These are phyloP conservation scores for Eimeria zaria DNA, from an alignment of 169 alveolate species.

Conservation along the genomic window DNA sequence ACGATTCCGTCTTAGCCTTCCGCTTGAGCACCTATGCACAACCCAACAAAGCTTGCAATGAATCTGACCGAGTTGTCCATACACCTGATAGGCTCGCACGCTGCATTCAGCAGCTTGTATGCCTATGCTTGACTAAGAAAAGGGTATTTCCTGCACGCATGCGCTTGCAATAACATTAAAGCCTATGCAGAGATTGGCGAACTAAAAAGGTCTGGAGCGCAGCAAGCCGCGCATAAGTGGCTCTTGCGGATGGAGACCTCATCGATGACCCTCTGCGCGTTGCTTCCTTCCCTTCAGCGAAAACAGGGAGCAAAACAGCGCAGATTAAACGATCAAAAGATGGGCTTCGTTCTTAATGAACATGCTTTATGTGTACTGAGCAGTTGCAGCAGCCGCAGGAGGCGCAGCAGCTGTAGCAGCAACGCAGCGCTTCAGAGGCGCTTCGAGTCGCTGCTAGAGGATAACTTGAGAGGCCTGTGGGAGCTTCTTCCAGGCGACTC, in stretches of 20 bases:
- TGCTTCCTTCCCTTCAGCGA: conserved; percentile 33
- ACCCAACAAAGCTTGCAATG: background rate
- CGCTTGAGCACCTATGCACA: background rate
- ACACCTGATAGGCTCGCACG: background rate
- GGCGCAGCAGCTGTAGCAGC: conserved; percentile 33
- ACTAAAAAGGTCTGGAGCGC: conserved; percentile 17
- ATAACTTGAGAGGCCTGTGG: conserved; percentile 32
- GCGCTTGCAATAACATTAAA: background rate
- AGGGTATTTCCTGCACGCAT: conserved; percentile 1
- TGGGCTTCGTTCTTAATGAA: background rate
- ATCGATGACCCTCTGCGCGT: background rate
- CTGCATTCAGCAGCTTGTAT: background rate
- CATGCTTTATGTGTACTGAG: background rate
- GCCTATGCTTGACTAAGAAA: background rate
- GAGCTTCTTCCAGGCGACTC: conserved; percentile 39
- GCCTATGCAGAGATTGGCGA: background rate
- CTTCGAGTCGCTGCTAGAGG: conserved; percentile 17
- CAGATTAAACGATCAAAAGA: background rate
- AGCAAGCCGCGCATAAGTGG: conserved; percentile 8
- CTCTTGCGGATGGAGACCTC: background rate
- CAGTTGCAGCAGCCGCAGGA: conserved; percentile 3
- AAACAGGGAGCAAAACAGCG: conserved; percentile 9
- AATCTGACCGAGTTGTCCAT: conserved; percentile 14
- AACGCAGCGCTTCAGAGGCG: conserved; percentile 46
- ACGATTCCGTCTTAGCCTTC: background rate